These are phyloP conservation scores for Haberlea rhodopensis DNA, from an alignment of 257 asterid genomes.

Conservation along the genomic window DNA sequence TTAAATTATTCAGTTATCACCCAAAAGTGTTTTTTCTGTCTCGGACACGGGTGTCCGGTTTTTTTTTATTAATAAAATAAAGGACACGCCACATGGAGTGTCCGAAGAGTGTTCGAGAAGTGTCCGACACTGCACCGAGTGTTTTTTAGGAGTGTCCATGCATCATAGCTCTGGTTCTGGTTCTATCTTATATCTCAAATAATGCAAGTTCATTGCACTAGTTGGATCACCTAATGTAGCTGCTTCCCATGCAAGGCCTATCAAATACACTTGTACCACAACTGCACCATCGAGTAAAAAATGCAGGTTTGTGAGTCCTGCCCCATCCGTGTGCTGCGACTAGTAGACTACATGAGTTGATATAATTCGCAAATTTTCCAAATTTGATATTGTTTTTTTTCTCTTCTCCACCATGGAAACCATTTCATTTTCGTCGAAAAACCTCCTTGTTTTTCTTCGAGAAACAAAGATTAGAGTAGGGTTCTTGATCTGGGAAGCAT, in stretches of 20 bases:
- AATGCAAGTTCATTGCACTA: constrained; percentile 36
- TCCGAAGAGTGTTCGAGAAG: too few relatives aligned
- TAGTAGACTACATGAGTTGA: constrained; percentile 48
- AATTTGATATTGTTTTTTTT: constrained; percentile 26
- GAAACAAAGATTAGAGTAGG: constrained; percentile 40
- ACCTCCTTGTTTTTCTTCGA: constrained; percentile 35
- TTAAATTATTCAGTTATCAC: too few relatives aligned
- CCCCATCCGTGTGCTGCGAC: constrained; percentile 70
- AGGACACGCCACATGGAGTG: too few relatives aligned
- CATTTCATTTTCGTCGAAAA: constrained; percentile 46
- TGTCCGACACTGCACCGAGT: too few relatives aligned
- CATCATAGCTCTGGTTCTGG: too few relatives aligned
- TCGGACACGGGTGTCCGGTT: too few relatives aligned
- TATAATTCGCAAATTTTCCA: constrained; percentile 26
- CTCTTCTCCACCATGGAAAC: constrained; percentile 31
- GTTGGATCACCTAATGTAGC: constrained; percentile 43
- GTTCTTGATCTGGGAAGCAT: constrained; percentile 32
- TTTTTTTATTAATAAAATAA: too few relatives aligned
- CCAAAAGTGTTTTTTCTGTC: too few relatives aligned
- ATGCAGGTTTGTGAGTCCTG: constrained; percentile 51
- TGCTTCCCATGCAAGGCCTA: constrained; percentile 50
- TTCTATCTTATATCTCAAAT: constrained; percentile 51
- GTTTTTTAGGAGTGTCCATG: too few relatives aligned
- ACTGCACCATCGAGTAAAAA: constrained; percentile 54
- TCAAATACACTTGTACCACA: constrained; percentile 41